Percentiles rank a stretch among this genome's conserved stretches.
Conservation (phyloP, 139 green algal genomes). For the Coelastrella sp. region DNA sequence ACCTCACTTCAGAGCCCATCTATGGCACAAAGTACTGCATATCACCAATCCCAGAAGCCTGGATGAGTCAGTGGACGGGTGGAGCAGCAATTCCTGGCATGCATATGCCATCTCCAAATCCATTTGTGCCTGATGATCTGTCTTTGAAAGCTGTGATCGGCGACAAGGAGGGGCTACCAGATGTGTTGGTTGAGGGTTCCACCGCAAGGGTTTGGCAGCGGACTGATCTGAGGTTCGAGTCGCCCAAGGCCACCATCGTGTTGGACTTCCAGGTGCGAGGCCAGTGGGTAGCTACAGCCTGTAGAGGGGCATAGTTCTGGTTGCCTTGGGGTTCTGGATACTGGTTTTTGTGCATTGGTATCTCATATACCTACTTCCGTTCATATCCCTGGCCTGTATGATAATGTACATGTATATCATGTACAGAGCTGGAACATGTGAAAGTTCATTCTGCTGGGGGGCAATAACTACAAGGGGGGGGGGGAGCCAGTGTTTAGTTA, state of each 20-base stretch:
- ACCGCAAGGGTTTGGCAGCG: conserved; percentile 41
- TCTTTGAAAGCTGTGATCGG: conserved; percentile 46
- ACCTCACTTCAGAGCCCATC: conserved; percentile 48
- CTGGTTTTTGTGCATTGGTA: not conserved
- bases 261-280: conserved; percentile 64
- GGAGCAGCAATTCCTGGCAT: conserved; percentile 48
- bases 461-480: too few species aligned
- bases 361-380: too few species aligned
- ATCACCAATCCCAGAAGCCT: conserved; percentile 62
- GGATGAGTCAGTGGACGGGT: conserved; percentile 57
- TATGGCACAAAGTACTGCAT: conserved; percentile 80
- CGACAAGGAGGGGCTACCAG: conserved; percentile 6
- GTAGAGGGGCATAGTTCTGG: not conserved
- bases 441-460: too few species aligned
- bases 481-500: too few species aligned
- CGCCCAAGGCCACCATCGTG: conserved; percentile 76
- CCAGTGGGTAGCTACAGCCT: too few species aligned
- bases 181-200: conserved; percentile 41
- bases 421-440: too few species aligned
- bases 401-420: too few species aligned
- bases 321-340: not conserved
- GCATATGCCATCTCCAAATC: conserved; percentile 83
- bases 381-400: too few species aligned
- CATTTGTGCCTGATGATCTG: conserved; percentile 87
- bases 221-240: conserved; percentile 57